Evolutionary conservation across 1,139 yeast genomes (phyloP), one percentile per base, ranked within the genome.

Genomic region (Hemisphaericaspora xylanilytica): DNA sequence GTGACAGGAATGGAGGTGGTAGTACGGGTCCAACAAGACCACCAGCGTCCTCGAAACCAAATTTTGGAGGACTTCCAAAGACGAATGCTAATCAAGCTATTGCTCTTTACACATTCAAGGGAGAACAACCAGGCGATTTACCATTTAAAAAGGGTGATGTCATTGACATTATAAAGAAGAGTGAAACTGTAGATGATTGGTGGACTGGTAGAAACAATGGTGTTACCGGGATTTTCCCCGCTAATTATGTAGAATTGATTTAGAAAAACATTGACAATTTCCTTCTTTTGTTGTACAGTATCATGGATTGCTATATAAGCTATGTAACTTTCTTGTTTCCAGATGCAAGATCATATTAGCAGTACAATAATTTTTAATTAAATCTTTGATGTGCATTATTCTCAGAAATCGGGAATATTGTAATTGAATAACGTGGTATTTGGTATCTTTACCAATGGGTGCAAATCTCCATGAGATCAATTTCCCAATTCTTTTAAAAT

Each of bases 131-230:
- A 29, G 97, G 97, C 3, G 98, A 92, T 60, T 73, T 92, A 52
- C 79, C 95, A 9, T 92, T 92, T 72, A 82, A 79, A 50, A 92
- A 92, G 67, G 98, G 98, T 41, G 98, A 92, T 61, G 86, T 87
- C n/a, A 86, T 92, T 52, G 85, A 87, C 32, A 85, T 92, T 49
- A 67, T 86, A 37, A 87, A 89, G 61, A 87, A 85, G 60, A 79
- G 95, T 11, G 89, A 85, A 12, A 84, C 96, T 10, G 78, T 81
- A 36, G 95, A 92, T 59, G 98, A 92, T 59, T 92, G 98, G 98
- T 92, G 98, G 98, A 89, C 96, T 0, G 98, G 98, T 14, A 79
- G 85, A 56, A 71, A 81, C 43, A 85, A 85, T 51, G 94, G 95
- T 5, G 65, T 64, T 41, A 85, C 87, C 47, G 98, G 98, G 36